A percentile compares a stretch with the other conserved stretches of the same genome.
Conservation (phyloP, 2,329 filamentous ascomycete genomes). For the Thielaviopsis ethacetica region DNA sequence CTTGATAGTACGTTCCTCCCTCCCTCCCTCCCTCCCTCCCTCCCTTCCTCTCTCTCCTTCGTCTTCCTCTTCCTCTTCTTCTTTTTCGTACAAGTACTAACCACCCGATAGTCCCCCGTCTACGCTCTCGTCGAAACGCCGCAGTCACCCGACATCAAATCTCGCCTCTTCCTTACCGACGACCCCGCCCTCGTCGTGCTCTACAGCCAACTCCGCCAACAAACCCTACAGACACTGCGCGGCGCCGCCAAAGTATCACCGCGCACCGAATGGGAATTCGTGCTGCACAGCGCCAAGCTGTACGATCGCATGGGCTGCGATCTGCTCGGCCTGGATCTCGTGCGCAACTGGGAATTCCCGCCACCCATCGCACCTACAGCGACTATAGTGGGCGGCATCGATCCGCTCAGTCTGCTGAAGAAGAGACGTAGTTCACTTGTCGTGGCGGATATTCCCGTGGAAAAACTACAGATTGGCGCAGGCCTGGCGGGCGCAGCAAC, state of each 20-base stretch:
- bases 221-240: conserved; percentile 65
- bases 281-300: conserved; percentile 67
- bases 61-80: too few relatives aligned
- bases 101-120: conserved; percentile 48
- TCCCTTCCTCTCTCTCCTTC: neutral
- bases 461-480: conserved; percentile 19
- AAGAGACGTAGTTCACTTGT: conserved; percentile 59
- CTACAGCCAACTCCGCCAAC: conserved; percentile 71
- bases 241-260: conserved; percentile 72
- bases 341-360: conserved; percentile 70
- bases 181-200: conserved; percentile 79
- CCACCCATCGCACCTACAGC: conserved; percentile 22
- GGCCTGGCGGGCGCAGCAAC: neutral
- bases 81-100: neutral
- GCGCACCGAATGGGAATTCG: conserved; percentile 72
- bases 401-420: conserved; percentile 49
- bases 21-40: neutral
- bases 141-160: conserved; percentile 50
- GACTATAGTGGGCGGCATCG: conserved; percentile 21
- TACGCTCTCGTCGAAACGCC: conserved; percentile 56
- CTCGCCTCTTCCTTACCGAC: conserved; percentile 71
- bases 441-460: conserved; percentile 52
- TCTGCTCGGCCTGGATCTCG: conserved; percentile 69
- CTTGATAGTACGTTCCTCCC: conserved; percentile 46
- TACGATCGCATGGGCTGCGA: conserved; percentile 92